A percentile compares a stretch with the other conserved stretches of the same genome.
These are phyloP conservation scores for Backusella circina DNA, from an alignment of 192 early-diverging fungal species.

Conservation along the genomic window DNA sequence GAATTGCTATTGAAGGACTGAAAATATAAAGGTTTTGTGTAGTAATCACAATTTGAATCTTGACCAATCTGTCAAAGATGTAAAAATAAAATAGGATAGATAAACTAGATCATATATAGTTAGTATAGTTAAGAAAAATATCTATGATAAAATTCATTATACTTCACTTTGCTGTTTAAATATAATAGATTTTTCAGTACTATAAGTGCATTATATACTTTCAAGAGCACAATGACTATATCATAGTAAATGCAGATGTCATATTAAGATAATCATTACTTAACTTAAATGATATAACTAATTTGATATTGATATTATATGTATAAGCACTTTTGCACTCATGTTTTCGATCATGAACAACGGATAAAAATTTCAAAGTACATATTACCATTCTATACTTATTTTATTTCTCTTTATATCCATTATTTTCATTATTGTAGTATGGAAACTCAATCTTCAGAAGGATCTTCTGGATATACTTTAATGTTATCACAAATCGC, in stretches of 20 bases:
- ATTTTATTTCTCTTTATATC: not conserved
- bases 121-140: not conserved
- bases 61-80: not conserved
- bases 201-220: not conserved
- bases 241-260: not conserved
- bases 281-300: not conserved
- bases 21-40: not conserved
- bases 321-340: not conserved
- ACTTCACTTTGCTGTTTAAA: not conserved
- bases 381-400: not conserved
- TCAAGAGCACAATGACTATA: not conserved
- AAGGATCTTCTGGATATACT: not conserved
- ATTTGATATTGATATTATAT: not conserved
- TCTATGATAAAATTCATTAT: not conserved
- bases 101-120: not conserved
- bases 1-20: not conserved
- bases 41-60: not conserved
- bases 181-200: not conserved
- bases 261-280: not conserved
- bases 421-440: not conserved
- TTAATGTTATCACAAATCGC: not conserved
- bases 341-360: not conserved
- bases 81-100: not conserved
- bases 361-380: not conserved
- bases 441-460: not conserved